These are phyloP conservation scores for Arthrobotrys pseudoclavata DNA, from an alignment of 2,329 filamentous ascomycete species.

Conservation along the genomic window DNA sequence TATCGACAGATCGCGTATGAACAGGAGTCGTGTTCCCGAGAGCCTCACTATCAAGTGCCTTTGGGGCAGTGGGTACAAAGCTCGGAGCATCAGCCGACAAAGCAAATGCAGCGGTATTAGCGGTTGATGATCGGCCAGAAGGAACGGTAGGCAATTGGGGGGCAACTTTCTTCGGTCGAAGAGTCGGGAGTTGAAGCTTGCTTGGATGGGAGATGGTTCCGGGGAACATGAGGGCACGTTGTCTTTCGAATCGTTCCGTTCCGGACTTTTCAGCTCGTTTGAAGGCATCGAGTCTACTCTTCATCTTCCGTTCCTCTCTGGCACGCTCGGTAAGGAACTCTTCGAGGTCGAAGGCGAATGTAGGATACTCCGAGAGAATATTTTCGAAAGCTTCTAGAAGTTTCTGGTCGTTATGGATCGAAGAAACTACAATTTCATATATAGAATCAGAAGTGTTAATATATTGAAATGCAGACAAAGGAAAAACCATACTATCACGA, in stretches of 20 bases:
- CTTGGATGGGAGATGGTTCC: constrained; percentile 12
- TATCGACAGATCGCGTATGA: not conserved
- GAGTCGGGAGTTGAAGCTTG: constrained; percentile 23
- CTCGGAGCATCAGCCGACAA: constrained; percentile 1
- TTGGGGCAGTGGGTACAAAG: not conserved
- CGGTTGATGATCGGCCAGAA: not conserved
- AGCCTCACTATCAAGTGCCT: not conserved
- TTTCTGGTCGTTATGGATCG: constrained; percentile 28
- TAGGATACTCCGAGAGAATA: constrained; percentile 16
- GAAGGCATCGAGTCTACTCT: constrained; percentile 36
- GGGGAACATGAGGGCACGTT: constrained; percentile 36
- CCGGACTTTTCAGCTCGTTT: constrained; percentile 32
- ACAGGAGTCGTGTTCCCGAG: not conserved
- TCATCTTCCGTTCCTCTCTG: constrained; percentile 30
- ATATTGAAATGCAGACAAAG: not conserved
- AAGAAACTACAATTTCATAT: constrained; percentile 20
- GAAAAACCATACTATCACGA: constrained; percentile 39
- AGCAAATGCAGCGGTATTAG: not conserved
- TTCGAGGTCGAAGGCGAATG: constrained; percentile 37
- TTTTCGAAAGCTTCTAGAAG: constrained; percentile 45
- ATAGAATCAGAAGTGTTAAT: not conserved
- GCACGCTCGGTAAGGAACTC: constrained; percentile 42
- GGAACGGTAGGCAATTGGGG: not conserved
- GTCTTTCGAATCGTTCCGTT: constrained; percentile 19
- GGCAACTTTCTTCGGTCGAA: constrained; percentile 9